These are phyloP conservation scores for Trichoderma cornu-damae DNA, from an alignment of 2,329 filamentous ascomycete genomes.

Conservation along the genomic window DNA sequence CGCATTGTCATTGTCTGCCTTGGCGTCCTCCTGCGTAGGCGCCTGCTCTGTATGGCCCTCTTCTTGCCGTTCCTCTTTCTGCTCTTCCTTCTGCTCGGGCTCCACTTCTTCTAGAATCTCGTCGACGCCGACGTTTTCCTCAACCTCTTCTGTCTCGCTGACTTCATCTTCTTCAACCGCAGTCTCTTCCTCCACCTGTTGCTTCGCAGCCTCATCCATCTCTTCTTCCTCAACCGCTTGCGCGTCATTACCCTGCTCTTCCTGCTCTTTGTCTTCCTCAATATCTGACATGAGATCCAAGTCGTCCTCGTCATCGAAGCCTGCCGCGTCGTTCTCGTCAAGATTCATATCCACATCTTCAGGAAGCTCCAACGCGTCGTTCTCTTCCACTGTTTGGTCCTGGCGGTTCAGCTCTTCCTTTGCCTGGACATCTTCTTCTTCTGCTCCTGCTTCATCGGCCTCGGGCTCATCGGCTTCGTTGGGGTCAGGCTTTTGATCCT, in stretches of 20 bases:
- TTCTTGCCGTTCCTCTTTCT: slow-evolving; percentile 45
- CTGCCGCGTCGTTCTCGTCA: slow-evolving; percentile 58
- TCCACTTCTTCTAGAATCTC: slow-evolving; percentile 45
- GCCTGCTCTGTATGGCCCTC: slow-evolving; percentile 44
- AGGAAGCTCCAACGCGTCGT: slow-evolving; percentile 75
- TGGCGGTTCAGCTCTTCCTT: slow-evolving; percentile 56
- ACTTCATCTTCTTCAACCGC: slow-evolving; percentile 52
- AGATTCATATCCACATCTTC: slow-evolving; percentile 85
- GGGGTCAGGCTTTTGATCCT: slow-evolving; percentile 41
- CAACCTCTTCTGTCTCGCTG: slow-evolving; percentile 49
- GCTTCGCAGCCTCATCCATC: slow-evolving; percentile 34
- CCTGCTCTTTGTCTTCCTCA: slow-evolving; percentile 41
- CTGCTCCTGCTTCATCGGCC: slow-evolving; percentile 38
- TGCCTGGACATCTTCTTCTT: slow-evolving; percentile 51
- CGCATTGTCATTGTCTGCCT: slow-evolving; percentile 55
- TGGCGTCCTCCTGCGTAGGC: slow-evolving; percentile 43
- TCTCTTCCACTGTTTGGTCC: slow-evolving; percentile 73
- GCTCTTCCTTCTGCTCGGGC: slow-evolving; percentile 43
- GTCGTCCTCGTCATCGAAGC: slow-evolving; percentile 52
- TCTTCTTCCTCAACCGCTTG: slow-evolving; percentile 37
- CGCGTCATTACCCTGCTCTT: slow-evolving; percentile 35
- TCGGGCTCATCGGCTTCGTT: slow-evolving; percentile 42
- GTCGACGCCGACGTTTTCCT: slow-evolving; percentile 37
- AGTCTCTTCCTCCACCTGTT: slow-evolving; percentile 35
- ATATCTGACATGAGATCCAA: slow-evolving; percentile 54